Base-by-base conservation (phyloP, 2,329 filamentous ascomycete genomes). In the Penicillium aurantiogriseum region DNA sequence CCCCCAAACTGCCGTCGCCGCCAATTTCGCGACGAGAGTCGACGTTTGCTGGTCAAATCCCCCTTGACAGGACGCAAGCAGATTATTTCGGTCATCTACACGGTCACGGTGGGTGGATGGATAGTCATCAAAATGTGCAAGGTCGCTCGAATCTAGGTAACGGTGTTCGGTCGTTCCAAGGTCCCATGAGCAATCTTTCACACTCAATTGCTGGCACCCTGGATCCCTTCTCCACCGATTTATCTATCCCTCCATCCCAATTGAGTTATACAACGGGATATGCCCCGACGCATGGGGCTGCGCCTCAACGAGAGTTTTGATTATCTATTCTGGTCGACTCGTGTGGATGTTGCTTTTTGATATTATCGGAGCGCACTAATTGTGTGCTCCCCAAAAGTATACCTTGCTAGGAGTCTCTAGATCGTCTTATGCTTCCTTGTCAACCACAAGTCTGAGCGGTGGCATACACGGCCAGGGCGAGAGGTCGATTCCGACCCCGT, bases 21-120 rank as follows among this genome's bases (percentile, higher is more conserved):
- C 71, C 74, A 13, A 67, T 67, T 23, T 71, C 71, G 19, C 67
- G 72, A 54, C 69, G 74, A 33, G 71, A 76, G 27, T 76, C 75
- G 1, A 62, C 66, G 11, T 69, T 74, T n/a, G 64, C 67, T 39
- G 59, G 65, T 7, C 67, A 71, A 35, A 52, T 60, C 8, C 42
- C 61, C 2, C 42, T 68, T 13, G 68, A 73, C 15, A 67, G 68
- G 31, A 47, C 69, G 3, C 72, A 73, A 42, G 27, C 65, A 2
- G 71, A 73, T 23, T 72, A 69, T 47, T 68, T 71, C 29, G 48
- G 57, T 43, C 70, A 70, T 29, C 46, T 69, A 21, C 65, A 65
- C 49, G 60, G 63, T 19, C 67, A 73, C 36, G 51, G 45, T 47
- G 63, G 62, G 31, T 76, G 72, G 73, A 38, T 67, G 15, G 69